These are phyloP conservation scores for Pseudozyma hubeiensis DNA, from an alignment of 1,284 basidiomycete genomes.

Conservation along the genomic window DNA sequence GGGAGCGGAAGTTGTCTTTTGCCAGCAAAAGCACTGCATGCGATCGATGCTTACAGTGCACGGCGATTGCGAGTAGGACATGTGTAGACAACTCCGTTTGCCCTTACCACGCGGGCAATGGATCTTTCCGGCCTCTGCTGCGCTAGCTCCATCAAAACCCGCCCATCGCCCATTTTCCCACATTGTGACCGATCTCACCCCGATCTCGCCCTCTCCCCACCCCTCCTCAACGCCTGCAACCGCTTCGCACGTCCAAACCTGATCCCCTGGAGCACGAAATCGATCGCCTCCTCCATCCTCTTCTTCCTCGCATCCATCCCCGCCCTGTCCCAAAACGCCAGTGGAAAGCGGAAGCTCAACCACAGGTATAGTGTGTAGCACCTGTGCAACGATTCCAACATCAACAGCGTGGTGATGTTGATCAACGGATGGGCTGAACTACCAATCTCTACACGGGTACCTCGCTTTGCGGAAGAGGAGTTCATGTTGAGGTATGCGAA, in stretches of 20 bases:
- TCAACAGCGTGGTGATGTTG: slow-evolving; percentile 68
- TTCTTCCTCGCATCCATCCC: slow-evolving; percentile 75
- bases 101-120: no score
- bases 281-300: slow-evolving; percentile 78
- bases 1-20: neutral
- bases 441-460: neutral
- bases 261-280: slow-evolving; percentile 70
- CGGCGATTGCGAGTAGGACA: no score
- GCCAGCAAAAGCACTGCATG: neutral
- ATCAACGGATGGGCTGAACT: slow-evolving; percentile 33
- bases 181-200: no score
- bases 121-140: no score
- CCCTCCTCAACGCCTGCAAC: slow-evolving; percentile 46
- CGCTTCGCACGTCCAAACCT: slow-evolving; percentile 59
- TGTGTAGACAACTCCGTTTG: no score
- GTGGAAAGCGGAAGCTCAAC: slow-evolving; percentile 81
- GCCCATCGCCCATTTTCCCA: no score
- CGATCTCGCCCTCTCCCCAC: neutral
- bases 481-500: slow-evolving; percentile 24
- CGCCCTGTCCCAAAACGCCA: slow-evolving; percentile 77
- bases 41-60: no score
- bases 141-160: no score
- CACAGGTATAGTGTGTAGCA: slow-evolving; percentile 86
- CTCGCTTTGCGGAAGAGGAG: neutral
- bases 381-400: slow-evolving; percentile 85